Conservation (phyloP, 108 stramenopile genomes). For the Schizochytrium sp. region DNA sequence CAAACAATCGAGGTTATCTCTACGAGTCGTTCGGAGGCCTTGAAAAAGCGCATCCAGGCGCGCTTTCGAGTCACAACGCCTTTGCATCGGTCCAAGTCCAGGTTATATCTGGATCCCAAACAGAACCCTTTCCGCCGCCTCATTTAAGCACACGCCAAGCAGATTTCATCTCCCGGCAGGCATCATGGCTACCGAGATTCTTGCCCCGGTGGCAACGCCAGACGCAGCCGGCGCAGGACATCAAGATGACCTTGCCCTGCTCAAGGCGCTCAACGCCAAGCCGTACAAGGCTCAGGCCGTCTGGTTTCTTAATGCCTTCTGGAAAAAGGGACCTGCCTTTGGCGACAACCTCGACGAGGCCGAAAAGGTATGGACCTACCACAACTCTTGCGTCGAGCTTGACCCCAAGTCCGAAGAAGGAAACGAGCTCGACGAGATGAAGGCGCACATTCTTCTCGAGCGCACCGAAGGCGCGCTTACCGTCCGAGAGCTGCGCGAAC, state of each 20-base stretch:
- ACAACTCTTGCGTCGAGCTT: background rate
- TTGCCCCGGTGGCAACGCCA: no score
- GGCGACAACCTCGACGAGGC: background rate
- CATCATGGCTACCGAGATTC: no score
- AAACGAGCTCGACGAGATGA: background rate
- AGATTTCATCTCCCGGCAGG: no score
- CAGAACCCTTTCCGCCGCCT: no score
- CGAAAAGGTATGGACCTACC: background rate
- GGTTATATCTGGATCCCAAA: no score
- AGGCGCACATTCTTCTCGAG: background rate
- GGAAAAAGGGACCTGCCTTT: background rate
- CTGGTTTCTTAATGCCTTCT: conserved; percentile 15
- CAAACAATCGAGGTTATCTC: no score
- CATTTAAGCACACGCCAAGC: no score
- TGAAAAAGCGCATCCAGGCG: no score
- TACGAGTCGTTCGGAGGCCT: no score
- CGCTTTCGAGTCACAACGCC: no score
- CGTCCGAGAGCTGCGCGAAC: background rate
- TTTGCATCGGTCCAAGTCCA: no score
- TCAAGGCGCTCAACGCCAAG: background rate
- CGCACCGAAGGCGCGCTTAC: background rate
- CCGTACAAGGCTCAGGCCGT: conserved; percentile 5
- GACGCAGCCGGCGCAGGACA: no score
- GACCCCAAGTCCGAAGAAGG: background rate
- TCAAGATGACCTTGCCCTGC: background rate